A percentile compares a stretch with the other conserved stretches of the same genome.
Conservation (phyloP, 345 rosid species). For the Psidium friedrichsthalianum region DNA sequence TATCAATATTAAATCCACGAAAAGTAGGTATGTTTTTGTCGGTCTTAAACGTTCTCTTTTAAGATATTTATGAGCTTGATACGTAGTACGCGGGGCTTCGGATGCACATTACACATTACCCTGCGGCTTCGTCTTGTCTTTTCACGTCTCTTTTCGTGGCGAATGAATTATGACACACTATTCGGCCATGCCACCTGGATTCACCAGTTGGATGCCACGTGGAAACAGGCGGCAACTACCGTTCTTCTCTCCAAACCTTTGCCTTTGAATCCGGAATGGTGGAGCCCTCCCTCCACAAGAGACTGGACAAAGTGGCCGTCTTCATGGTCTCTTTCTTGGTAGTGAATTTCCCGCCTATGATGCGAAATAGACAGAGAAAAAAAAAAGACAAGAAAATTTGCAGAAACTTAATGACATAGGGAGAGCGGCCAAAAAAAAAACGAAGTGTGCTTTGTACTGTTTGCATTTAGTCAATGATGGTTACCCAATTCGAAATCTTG, state of each 20-base stretch:
- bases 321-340: not conserved
- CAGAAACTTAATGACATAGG: not conserved
- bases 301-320: not conserved
- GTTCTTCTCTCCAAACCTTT: not conserved
- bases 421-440: not conserved
- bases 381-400: not conserved
- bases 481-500: not conserved
- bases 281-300: not conserved
- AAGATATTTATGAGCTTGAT: not conserved
- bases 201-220: not conserved
- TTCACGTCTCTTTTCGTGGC: not conserved
- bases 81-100: not conserved
- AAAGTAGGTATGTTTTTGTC: not conserved
- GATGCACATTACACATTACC: not conserved
- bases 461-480: not conserved
- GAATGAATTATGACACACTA: not conserved
- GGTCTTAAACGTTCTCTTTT: not conserved
- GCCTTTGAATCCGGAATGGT: not conserved
- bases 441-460: not conserved
- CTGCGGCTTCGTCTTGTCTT: not conserved
- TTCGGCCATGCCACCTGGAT: not conserved
- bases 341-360: not conserved
- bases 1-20: not conserved
- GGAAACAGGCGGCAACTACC: not conserved
- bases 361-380: not conserved